These are phyloP conservation scores for Mycena polygramma DNA, from an alignment of 768 basidiomycete species.

Conservation along the genomic window DNA sequence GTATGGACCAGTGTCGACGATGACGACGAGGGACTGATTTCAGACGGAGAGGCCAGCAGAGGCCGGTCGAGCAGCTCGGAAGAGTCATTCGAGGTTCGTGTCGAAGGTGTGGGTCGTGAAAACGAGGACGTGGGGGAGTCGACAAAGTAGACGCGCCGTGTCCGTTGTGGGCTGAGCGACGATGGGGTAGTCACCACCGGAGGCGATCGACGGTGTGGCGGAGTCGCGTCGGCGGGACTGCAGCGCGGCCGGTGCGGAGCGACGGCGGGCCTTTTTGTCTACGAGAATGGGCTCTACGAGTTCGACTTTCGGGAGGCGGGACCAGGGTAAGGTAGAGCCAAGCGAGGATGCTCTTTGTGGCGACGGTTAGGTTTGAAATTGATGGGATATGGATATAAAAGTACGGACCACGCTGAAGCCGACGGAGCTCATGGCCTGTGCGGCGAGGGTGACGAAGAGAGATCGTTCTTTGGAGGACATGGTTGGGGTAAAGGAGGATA, in stretches of 20 bases:
- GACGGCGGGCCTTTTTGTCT: constrained; percentile 40
- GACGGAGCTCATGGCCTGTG: constrained; percentile 40
- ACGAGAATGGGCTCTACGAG: constrained; percentile 33
- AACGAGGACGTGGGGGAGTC: constrained; percentile 32
- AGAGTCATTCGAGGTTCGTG: constrained; percentile 36
- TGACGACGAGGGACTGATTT: constrained; percentile 40
- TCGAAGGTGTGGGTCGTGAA: constrained; percentile 33
- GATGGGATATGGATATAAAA: not conserved
- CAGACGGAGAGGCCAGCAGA: constrained; percentile 11
- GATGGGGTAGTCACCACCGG: constrained; percentile 3
- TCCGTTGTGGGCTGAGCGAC: constrained; percentile 23
- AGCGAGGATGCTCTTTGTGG: constrained; percentile 43
- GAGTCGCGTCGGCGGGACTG: constrained; percentile 23
- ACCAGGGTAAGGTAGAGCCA: constrained; percentile 42
- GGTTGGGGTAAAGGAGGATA: constrained; percentile 16
- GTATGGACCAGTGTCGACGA: constrained; percentile 41
- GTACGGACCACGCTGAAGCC: constrained; percentile 43
- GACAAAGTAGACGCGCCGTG: constrained; percentile 40
- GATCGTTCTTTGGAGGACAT: constrained; percentile 35
- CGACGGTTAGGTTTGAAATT: not conserved
- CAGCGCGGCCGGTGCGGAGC: constrained; percentile 41
- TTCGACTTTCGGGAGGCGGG: constrained; percentile 33
- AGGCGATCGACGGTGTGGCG: constrained; percentile 13
- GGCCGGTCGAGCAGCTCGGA: constrained; percentile 12
- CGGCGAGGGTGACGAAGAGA: constrained; percentile 40